A percentile compares a stretch with the other conserved stretches of the same genome.
Conservation (phyloP, 2,329 filamentous ascomycete species). For the Fusarium bulbicola region DNA sequence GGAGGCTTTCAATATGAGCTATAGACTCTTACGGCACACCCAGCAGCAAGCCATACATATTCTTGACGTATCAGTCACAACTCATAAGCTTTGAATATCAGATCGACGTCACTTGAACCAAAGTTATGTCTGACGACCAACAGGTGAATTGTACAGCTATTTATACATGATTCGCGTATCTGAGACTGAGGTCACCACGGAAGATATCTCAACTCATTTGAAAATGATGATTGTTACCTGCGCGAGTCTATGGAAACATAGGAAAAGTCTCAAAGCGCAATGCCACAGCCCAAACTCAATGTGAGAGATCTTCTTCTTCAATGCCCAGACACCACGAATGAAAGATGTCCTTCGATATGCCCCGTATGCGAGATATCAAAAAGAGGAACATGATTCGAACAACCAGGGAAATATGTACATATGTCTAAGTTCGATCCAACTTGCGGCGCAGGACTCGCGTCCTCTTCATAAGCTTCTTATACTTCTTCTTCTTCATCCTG, state of each 20-base stretch:
- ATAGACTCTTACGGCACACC: background rate
- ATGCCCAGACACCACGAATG: constrained; percentile 46
- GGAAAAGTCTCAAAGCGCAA: constrained; percentile 43
- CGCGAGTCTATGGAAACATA: constrained; percentile 47
- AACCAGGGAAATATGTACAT: constrained; percentile 40
- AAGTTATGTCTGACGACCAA: background rate
- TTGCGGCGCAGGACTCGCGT: constrained; percentile 90
- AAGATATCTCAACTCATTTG: constrained; percentile 36
- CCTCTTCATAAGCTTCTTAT: constrained; percentile 97
- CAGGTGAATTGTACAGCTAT: constrained; percentile 38
- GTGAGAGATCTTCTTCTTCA: constrained; percentile 41
- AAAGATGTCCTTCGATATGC: constrained; percentile 39
- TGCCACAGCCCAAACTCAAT: constrained; percentile 38
- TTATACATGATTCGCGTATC: constrained; percentile 37
- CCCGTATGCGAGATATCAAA: constrained; percentile 25
- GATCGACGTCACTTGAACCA: background rate
- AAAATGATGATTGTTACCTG: constrained; percentile 46
- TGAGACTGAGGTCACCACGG: constrained; percentile 26
- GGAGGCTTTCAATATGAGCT: too few relatives aligned
- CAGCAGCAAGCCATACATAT: background rate
- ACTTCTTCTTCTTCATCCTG: constrained; percentile 99
- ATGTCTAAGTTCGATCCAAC: constrained; percentile 70
- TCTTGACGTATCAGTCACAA: background rate
- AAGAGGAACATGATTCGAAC: constrained; percentile 35
- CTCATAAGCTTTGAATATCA: background rate